Percentiles rank a stretch among this genome's conserved stretches.
phyloP scores from a whole-genome alignment of 139 green algal genomes.

The Chlorella sp. region DNA sequence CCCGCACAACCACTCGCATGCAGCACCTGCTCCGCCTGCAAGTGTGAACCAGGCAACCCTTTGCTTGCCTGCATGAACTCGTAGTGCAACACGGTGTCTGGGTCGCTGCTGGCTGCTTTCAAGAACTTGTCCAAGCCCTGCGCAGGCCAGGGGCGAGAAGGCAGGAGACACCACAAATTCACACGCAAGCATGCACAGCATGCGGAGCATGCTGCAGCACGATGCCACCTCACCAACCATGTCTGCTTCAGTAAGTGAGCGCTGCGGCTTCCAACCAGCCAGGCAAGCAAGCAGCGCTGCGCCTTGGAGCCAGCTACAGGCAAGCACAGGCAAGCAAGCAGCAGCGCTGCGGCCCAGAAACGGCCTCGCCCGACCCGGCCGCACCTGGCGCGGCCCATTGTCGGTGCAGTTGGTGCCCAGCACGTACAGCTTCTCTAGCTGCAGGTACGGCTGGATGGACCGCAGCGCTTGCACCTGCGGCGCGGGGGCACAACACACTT shows the following conservation, averaged over 20 bases:
- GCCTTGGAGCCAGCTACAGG: neutral
- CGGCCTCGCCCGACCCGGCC: neutral
- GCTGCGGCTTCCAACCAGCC: neutral
- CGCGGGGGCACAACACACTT: neutral
- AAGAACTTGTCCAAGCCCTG: conserved; percentile 93
- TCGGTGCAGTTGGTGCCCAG: conserved; percentile 94
- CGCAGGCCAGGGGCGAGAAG: neutral
- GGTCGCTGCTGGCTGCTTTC: conserved; percentile 72
- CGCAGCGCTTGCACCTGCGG: conserved; percentile 90
- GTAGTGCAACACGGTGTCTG: conserved; percentile 90
- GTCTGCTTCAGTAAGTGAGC: too few species aligned
- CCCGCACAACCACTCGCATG: too few species aligned
- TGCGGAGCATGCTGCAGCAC: neutral
- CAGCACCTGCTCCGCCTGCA: too few species aligned
- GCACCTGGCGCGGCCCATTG: conserved; percentile 78
- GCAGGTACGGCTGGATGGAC: conserved; percentile 86
- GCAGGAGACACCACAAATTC: neutral
- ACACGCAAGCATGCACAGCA: neutral
- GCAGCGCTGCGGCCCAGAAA: neutral
- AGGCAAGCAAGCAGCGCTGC: neutral
- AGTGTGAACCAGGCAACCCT: too few species aligned
- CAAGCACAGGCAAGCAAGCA: neutral
- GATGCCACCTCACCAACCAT: neutral
- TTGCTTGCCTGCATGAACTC: conserved; percentile 89
- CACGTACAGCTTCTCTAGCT: conserved; percentile 94